Evolutionary conservation across 106 monocot genomes (phyloP).

Genomic region (Narthecium ossifragum): DNA sequence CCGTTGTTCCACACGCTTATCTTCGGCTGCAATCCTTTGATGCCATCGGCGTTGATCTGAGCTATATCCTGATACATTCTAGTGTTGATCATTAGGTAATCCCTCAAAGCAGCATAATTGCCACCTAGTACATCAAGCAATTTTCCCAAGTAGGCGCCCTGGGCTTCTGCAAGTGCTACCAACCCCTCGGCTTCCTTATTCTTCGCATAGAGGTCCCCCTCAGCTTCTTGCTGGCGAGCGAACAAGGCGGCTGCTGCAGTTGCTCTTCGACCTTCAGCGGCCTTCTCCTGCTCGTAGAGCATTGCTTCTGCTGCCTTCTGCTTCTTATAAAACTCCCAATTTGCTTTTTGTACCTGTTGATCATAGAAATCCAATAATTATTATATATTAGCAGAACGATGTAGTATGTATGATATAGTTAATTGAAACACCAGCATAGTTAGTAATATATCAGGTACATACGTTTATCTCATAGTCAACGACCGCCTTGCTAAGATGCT

Average conservation of each 20-base stretch:
- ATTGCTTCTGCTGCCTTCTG: constrained; percentile 14
- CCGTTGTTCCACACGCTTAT: constrained; percentile 7
- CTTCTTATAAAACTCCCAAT: constrained; percentile 12
- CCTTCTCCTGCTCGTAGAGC: constrained; percentile 6
- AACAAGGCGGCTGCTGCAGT: constrained; percentile 4
- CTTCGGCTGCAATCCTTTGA: constrained; percentile 7
- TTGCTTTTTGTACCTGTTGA: constrained; percentile 11
- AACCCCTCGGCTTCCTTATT: constrained; percentile 9
- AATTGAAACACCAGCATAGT: not conserved
- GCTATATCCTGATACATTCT: constrained; percentile 1
- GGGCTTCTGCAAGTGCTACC: constrained; percentile 1
- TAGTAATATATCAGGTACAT: not conserved
- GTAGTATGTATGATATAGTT: not conserved
- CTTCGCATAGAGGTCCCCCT: constrained; percentile 5
- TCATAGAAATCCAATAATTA: not conserved
- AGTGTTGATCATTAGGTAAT: constrained; percentile 11
- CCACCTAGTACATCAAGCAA: not conserved
- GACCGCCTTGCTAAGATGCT: constrained; percentile 20
- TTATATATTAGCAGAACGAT: not conserved
- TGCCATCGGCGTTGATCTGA: constrained; percentile 9
- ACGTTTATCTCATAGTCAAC: constrained; percentile 32
- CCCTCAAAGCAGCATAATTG: constrained; percentile 6
- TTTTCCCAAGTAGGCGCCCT: not conserved
- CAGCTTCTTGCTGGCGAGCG: constrained; percentile 13
- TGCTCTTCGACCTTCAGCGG: not conserved